Conservation (phyloP, 148 eudicot species). For the Salicornia ramosissima region DNA sequence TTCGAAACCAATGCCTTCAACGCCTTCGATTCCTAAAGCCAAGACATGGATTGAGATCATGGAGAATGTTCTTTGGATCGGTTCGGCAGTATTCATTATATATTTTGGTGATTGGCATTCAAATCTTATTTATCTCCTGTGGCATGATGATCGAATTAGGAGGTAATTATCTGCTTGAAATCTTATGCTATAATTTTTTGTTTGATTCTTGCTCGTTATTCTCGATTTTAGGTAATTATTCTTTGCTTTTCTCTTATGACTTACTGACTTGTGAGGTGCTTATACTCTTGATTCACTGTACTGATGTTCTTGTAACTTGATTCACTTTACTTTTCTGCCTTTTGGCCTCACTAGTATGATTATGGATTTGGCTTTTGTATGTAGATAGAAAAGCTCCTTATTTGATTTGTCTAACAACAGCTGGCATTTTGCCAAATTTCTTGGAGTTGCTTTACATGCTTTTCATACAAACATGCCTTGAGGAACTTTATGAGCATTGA, state of each 20-base stretch:
- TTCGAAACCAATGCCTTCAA: constrained; percentile 41
- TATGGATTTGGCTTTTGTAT: constrained; percentile 20
- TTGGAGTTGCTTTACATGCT: constrained; percentile 23
- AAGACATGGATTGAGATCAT: constrained; percentile 66
- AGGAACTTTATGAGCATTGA: constrained; percentile 17
- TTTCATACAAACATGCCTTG: constrained; percentile 27
- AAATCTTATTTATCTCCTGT: constrained; percentile 58
- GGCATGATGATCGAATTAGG: constrained; percentile 74
- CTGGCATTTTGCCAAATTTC: constrained; percentile 13
- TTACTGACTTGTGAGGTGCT: constrained; percentile 3
- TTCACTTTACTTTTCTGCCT: constrained; percentile 18
- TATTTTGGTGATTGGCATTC: constrained; percentile 76
- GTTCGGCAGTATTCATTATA: constrained; percentile 64
- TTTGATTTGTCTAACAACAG: constrained; percentile 7
- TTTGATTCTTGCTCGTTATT: constrained; percentile 8
- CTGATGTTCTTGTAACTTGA: constrained; percentile 11
- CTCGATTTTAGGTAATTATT: neutral
- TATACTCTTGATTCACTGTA: constrained; percentile 6
- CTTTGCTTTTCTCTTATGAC: constrained; percentile 12
- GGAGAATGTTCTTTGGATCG: constrained; percentile 81
- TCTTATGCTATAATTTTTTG: constrained; percentile 8
- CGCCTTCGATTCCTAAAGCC: constrained; percentile 41
- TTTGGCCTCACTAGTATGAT: constrained; percentile 18
- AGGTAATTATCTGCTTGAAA: constrained; percentile 43
- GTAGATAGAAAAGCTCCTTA: constrained; percentile 18